Evolutionary conservation across 78 protist genomes (phyloP).

Genomic region (Andalucia godoyi): DNA sequence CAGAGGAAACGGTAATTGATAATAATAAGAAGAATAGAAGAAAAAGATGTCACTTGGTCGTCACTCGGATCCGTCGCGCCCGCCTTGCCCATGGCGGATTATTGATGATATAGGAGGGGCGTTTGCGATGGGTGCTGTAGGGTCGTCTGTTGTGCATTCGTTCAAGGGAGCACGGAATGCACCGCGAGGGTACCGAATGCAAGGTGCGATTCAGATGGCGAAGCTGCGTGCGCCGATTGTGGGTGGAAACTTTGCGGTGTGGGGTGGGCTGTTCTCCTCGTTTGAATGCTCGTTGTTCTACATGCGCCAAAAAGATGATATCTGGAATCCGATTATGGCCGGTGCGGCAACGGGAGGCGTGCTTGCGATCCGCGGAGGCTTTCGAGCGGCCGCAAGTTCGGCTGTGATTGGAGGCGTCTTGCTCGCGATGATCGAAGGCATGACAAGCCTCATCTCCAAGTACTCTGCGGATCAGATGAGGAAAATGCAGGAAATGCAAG

Average conservation of each 20-base stretch:
- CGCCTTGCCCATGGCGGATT: constrained; percentile 12
- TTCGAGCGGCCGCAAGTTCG: constrained; percentile 1
- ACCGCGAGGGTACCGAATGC: constrained; percentile 20
- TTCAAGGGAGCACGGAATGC: constrained; percentile 26
- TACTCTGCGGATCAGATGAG: too few species aligned
- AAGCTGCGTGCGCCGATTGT: constrained; percentile 4
- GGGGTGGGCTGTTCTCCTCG: constrained; percentile 51
- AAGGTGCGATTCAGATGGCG: neutral
- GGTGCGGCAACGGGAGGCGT: neutral
- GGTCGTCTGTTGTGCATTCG: neutral
- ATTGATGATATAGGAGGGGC: constrained; percentile 43
- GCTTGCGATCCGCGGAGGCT: neutral
- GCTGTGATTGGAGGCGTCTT: constrained; percentile 3
- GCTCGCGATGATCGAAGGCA: neutral
- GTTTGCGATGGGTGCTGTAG: constrained; percentile 37
- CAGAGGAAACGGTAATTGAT: too few species aligned
- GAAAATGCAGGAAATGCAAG: too few species aligned
- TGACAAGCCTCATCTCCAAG: too few species aligned
- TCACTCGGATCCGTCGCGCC: too few species aligned
- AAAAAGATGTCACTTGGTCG: too few species aligned
- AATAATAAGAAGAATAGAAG: too few species aligned
- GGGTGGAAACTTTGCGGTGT: constrained; percentile 34
- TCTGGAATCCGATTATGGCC: neutral
- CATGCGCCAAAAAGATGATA: constrained; percentile 31
- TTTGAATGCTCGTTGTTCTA: constrained; percentile 32